Evolutionary conservation across 2,329 filamentous ascomycete genomes (phyloP).

Genomic region (Hirsutella minnesotensis): DNA sequence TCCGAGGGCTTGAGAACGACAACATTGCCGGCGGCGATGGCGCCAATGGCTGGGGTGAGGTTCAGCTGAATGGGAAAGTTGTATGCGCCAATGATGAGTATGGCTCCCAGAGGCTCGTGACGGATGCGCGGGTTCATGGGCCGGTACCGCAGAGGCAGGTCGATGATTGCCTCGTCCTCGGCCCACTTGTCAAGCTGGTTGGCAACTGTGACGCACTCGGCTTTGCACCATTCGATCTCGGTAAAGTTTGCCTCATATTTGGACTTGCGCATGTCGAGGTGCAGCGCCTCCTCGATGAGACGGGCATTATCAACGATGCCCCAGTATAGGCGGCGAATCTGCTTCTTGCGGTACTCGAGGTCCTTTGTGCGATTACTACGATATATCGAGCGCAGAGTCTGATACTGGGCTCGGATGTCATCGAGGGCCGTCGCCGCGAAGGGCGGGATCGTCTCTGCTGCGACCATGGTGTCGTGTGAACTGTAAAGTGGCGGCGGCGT

Average conservation of each 20-base stretch:
- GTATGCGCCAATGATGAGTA: conserved; percentile 82
- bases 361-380: conserved; percentile 70
- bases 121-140: conserved; percentile 63
- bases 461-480: no score
- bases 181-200: conserved; percentile 72
- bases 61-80: conserved; percentile 86
- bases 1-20: conserved; percentile 88
- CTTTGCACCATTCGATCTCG: conserved; percentile 69
- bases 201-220: conserved; percentile 68
- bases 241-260: conserved; percentile 59
- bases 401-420: conserved; percentile 49
- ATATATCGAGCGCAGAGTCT: conserved; percentile 57
- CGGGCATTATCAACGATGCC: conserved; percentile 67
- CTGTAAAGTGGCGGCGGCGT: no score
- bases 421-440: conserved; percentile 55
- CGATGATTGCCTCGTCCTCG: conserved; percentile 64
- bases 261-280: conserved; percentile 68
- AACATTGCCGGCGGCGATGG: conserved; percentile 85
- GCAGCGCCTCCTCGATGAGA: conserved; percentile 62
- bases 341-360: conserved; percentile 67
- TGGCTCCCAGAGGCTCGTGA: conserved; percentile 77
- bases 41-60: conserved; percentile 69
- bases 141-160: conserved; percentile 57
- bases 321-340: conserved; percentile 95
- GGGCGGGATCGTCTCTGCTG: no score